Evolutionary conservation across 306 rosid genomes (phyloP), one percentile per base, ranked within the genome.

Genomic region (Betula pendula): DNA sequence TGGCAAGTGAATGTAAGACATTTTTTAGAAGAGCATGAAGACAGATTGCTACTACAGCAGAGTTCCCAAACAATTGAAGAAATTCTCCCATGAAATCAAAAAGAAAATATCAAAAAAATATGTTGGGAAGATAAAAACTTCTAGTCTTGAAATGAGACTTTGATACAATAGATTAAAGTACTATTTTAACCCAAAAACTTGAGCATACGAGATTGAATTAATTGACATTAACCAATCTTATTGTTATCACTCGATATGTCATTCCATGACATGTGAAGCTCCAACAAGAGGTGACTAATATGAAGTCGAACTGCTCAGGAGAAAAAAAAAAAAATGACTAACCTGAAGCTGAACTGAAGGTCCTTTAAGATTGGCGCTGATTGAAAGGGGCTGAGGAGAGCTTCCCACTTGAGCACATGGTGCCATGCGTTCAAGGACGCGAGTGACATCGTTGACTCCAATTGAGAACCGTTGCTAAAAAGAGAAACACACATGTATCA

Each of bases 381-480:
- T 35, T 65, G 29, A 69, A 78, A 75, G 66, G 38, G 70, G n/a
- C 31, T 13, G 70, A 68, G 75, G 19, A 55, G 75, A 75, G 69
- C 50, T 72, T 72, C 60, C 82, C 60, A 56, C 67, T 75, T 80
- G 77, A 22, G 74, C 58, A 69, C 79, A 31, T 2, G 92, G 94
- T n/a, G 67, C 68, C 98, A 93, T 93, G 55, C 88, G 93, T 86
- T 93, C 95, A 68, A 93, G 97, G 25, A 88, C 83, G 17, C 92
- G 90, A 42, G 93, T 87, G 47, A 91, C 98, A 10, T 91, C 98
- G 78, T 93, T 91, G 73, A 89, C 97, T 60, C 98, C 96, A 62
- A 93, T 84, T 52, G 93, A 84, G 73, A 91, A 91, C 73, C 87
- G 96, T 88, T 89, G 93, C 96, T 91, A 81, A 82, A 70, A 44